phyloP scores from a whole-genome alignment of 2,329 filamentous ascomycete genomes.

The Davidsoniella australis region DNA sequence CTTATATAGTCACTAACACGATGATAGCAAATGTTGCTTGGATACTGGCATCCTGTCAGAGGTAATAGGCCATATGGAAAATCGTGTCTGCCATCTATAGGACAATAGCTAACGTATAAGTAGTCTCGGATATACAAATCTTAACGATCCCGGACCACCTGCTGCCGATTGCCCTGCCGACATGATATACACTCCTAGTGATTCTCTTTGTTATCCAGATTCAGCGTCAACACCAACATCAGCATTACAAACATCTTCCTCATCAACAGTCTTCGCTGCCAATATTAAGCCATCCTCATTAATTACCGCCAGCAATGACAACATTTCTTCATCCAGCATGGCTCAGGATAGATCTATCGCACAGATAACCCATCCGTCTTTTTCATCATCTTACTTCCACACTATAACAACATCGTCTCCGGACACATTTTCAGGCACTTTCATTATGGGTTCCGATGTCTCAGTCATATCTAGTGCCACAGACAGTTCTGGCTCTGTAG shows the following conservation, averaged over 20 bases:
- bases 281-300: not conserved
- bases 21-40: constrained; percentile 12
- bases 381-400: no score
- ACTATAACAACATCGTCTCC: no score
- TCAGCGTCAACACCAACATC: not conserved
- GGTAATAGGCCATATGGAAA: constrained; percentile 3
- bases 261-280: not conserved
- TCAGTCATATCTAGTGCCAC: no score
- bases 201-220: not conserved
- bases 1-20: not conserved
- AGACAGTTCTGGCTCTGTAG: no score
- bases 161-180: constrained; percentile 4
- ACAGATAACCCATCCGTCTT: no score
- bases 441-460: no score
- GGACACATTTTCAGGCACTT: no score
- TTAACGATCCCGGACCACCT: constrained; percentile 9
- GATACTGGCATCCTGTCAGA: constrained; percentile 11
- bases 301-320: no score
- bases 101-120: not conserved
- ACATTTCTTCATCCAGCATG: no score
- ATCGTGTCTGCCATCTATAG: not conserved
- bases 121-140: constrained; percentile 11
- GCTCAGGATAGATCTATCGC: no score
- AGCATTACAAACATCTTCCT: not conserved
- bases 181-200: constrained; percentile 6